Base-by-base conservation (phyloP, 108 stramenopile genomes). In the Epipyxis sp. region DNA sequence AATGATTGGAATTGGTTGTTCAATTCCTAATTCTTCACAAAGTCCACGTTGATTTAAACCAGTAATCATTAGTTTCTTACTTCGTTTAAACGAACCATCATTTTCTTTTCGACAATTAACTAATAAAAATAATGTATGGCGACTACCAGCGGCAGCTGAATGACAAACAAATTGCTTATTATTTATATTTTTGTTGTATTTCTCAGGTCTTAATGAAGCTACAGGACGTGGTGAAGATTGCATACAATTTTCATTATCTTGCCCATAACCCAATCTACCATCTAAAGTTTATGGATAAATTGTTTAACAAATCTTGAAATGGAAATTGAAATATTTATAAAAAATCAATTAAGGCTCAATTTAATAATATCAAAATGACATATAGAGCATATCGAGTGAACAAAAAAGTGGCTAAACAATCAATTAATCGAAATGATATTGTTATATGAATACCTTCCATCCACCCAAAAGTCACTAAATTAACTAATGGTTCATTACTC, bases 391-490 rank as follows among this genome's bases (percentile, higher is more conserved):
- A 20, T 50, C 46, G 20, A 20, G 6, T 20, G 20, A 20, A 13
- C 46, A 50, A 20, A 13, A 6, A 50, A 20, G 6, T 20, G 20
- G 46, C 20, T 20, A 50, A 20, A 13, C 46, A 50, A 20, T 50
- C 46, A 50, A 32, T 65, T 10, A 37, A 25, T 29, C 35, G 13
- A 65, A 65, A 29, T 32, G 10, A 32, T 25, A 35, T 6, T 35
- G 35, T 32, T 32, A 13, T 37, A 13, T 6, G 34, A 65, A 32
- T 37, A 65, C 61, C 61, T 65, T 65, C 61, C 3, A 25, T 29
- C 61, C 61, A 65, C 30, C 61, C 61, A 65, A 65, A 65, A 29
- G 61, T 6, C 3, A 65, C 10, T 10, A 10, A 3, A 65, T 65
- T 65, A 32, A 3, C 34, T 65, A 65, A 29, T 16, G 61, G 61